A percentile compares a stretch with the other conserved stretches of the same genome.
Conservation (phyloP, 1,139 yeast genomes). For the Yamadazyma siamensis region DNA sequence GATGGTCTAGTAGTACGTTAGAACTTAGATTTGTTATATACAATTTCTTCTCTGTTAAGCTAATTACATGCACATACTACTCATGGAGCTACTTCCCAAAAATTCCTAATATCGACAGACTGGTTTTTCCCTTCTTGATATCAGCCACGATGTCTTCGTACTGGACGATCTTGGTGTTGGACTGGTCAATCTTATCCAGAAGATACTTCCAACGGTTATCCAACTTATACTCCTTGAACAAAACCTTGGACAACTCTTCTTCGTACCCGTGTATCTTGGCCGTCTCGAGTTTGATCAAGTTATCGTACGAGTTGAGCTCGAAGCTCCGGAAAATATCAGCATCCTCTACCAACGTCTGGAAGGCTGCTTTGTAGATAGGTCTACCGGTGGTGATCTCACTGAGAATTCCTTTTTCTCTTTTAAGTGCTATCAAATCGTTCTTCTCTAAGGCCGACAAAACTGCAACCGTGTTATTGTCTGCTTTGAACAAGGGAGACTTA, state of each 20-base stretch:
- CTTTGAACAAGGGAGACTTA: conserved; percentile 59
- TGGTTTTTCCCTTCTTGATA: conserved; percentile 10
- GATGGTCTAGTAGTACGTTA: conserved; percentile 14
- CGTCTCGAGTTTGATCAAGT: conserved; percentile 58
- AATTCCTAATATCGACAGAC: conserved; percentile 11
- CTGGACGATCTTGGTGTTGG: conserved; percentile 47
- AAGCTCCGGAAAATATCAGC: conserved; percentile 53
- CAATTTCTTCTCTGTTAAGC: no score
- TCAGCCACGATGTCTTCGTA: conserved; percentile 30
- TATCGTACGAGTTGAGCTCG: conserved; percentile 59
- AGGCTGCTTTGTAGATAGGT: conserved; percentile 83
- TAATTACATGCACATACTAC: no score
- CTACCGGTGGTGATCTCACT: conserved; percentile 70
- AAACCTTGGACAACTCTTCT: conserved; percentile 61
- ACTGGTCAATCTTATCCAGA: conserved; percentile 57
- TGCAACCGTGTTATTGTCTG: conserved; percentile 44
- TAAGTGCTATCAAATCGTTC: conserved; percentile 67
- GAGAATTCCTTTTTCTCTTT: conserved; percentile 73
- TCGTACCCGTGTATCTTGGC: conserved; percentile 63
- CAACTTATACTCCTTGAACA: conserved; percentile 42
- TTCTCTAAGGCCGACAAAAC: conserved; percentile 73
- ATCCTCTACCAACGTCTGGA: conserved; percentile 60
- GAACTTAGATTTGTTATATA: neutral
- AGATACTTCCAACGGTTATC: conserved; percentile 63
- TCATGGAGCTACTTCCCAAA: conserved; percentile 1